Percentiles rank a stretch among this genome's conserved stretches.
Evolutionary conservation across 164 flowering plant genomes (phyloP).

Genomic region (Chimonanthus salicifolius): DNA sequence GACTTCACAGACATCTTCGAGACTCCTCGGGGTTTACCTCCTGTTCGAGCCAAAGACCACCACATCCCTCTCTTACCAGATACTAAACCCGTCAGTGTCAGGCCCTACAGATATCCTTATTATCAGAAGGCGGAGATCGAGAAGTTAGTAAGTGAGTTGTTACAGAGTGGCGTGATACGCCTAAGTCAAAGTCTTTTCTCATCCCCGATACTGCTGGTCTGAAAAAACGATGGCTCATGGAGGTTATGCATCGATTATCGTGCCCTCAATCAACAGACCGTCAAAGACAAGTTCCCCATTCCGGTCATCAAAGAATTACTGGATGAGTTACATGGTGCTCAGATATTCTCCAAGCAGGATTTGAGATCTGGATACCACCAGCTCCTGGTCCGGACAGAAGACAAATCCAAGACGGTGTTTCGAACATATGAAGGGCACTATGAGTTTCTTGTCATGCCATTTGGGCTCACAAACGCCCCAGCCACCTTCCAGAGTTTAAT

Average conservation of each 20-base stretch:
- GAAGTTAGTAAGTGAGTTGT: neutral
- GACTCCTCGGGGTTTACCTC: neutral
- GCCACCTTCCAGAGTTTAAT: no score
- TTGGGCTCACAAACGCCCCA: no score
- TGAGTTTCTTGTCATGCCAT: no score
- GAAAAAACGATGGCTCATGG: neutral
- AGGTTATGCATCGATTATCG: no score
- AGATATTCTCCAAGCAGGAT: neutral
- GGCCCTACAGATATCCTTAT: neutral
- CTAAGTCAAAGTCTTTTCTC: neutral
- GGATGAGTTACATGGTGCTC: neutral
- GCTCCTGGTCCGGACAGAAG: no score
- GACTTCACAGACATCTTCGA: neutral
- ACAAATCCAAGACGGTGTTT: no score
- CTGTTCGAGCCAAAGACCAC: neutral
- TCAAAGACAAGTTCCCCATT: no score
- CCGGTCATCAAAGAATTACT: neutral
- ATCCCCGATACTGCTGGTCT: neutral
- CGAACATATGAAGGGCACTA: no score
- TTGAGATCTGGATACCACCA: neutral
- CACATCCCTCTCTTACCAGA: neutral
- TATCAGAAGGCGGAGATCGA: neutral
- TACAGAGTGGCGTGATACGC: neutral
- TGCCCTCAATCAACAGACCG: no score
- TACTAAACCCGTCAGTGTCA: neutral